Base-by-base conservation (phyloP, 306 rosid species). In the Cucumis hystrix region DNA sequence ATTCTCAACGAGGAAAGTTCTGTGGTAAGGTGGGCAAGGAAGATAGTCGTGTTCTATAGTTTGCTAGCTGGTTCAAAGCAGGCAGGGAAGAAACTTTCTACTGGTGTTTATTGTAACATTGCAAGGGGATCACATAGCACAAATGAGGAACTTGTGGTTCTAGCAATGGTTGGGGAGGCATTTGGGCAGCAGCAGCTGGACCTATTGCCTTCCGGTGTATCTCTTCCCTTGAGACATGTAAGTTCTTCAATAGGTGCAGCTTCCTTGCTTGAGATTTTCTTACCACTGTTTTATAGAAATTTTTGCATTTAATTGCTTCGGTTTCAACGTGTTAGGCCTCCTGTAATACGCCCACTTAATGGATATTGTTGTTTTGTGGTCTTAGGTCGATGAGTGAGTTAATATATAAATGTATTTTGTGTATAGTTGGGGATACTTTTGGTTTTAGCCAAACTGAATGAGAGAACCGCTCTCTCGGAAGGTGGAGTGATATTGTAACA, bases 101-200 rank as follows among this genome's bases (percentile, higher is more conserved):
- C 93, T 79, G 98, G 97, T 74, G 91, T 92, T 80, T 80, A 83
- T 79, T 94, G 98, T 77, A 88, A 84, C 73, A 76, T 94, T 80
- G 87, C 87, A 79, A 81, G 4, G 40, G 98, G 98, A 78, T 89
- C 95, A 62, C 87, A 94, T 86, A 83, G 84, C 84, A 89, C 96
- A 63, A 88, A 83, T 57, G 98, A 94, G 89, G 96, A 94, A 83
- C 92, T 94, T 45, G 81, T 90, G 56, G 92, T 94, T 74, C 86
- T 94, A 86, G 96, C 96, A 55, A 90, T 94, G 98, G 96, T 92
- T 84, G 98, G 97, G 78, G 98, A 94, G 88, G 88, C 86, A 79
- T 94, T 94, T 87, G 98, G 97, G 79, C 91, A 92, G 76, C 91
- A 89, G 84, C 98, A 94, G 84, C 92, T 94, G 49, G 98, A 94